Evolutionary conservation across 345 rosid genomes (phyloP), one percentile per base, ranked within the genome.

Genomic region (Erysimum cheiranthoides): DNA sequence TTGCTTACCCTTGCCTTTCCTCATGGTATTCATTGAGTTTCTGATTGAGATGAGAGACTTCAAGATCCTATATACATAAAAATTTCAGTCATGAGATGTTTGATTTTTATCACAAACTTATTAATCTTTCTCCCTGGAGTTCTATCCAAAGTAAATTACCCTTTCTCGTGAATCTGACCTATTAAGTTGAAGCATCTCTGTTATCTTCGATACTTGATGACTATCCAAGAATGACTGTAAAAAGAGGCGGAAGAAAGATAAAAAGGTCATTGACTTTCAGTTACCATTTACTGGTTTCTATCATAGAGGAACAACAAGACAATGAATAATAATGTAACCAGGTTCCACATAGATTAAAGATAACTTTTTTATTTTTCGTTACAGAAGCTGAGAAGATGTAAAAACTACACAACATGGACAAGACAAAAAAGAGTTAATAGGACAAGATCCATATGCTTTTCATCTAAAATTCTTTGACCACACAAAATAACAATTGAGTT

Each of bases 1-100:
- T 81, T 70, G 74, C 93, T 73, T 82, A 95, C 99, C 91, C 89
- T 82, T 51, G 85, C 73, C 94, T 87, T 81, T 95, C 98, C 76
- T 86, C 87, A 63, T 87, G 79, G 57, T 89, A 93, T 78, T 85
- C 93, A 67, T 80, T 79, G 36, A 95, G 93, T 79, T 90, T 90
- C 79, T 86, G 83, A 83, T 89, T 88, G 40, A 92, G 89, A 79
- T 85, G 82, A 72, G 78, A 68, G 57, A 87, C 67, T 70, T 88
- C 94, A 71, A 80, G 77, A 16, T 86, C 87, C 92, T 89, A 81
- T 31, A 52, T 46, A 40, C 56, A 54, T 13, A n/a, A 58, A 16
- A 34, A 62, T 70, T 75, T 42, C 66, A 73, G 68, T 40, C 36
- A 47, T 65, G 32, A 47, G 51, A 7, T 32, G 36, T 47, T 35